Evolutionary conservation across 805 yeast species (phyloP), one percentile per base, ranked within the genome.

Genomic region (Candida ipomoeae): DNA sequence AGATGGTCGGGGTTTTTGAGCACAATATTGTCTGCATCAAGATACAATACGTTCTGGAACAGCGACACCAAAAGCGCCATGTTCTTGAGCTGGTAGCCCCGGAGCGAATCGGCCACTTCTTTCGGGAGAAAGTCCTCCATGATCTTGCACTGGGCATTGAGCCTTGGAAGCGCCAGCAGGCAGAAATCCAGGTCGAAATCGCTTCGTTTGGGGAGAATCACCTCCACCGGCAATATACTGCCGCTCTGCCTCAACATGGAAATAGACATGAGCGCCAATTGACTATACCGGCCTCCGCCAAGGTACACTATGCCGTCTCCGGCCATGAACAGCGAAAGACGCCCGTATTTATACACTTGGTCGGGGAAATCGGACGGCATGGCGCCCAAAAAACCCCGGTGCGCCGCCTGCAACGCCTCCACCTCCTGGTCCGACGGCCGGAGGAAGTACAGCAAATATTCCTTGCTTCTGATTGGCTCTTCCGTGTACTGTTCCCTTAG

Each of bases 121-220:
- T 54, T 48, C 1, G 74, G 70, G 39, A 71, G 60, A 45, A 59
- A 64, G 49, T 83, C 81, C 47, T 55, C 74, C 67, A 88, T 69
- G 47, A 82, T 75, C 52, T 62, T 64, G 57, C 76, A 71, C 33
- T 53, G 55, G 7, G 65, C 74, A 55, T 69, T 67, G 41, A 69
- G 55, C 6, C 48, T 48, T 2, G 75, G 75, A 39, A 71, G 60
- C 37, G 69, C 52, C 32, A 49, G 54, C 48, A 59, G 56, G 56
- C 76, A 71, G 33, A 71, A 62, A 40, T 68, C 67, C 37, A 58
- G 52, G 54, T 71, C 73, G 51, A 57, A 68, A 48, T 71, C 76
- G 13, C 49, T 34, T 35, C 60, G 57, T 37, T 56, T 57, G 6
- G 76, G 73, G 21, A 71, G 54, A 7, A 71, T 62, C 44, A 71